Evolutionary conservation across 2,329 filamentous ascomycete genomes (phyloP).

Genomic region (Metarhizium humberi): DNA sequence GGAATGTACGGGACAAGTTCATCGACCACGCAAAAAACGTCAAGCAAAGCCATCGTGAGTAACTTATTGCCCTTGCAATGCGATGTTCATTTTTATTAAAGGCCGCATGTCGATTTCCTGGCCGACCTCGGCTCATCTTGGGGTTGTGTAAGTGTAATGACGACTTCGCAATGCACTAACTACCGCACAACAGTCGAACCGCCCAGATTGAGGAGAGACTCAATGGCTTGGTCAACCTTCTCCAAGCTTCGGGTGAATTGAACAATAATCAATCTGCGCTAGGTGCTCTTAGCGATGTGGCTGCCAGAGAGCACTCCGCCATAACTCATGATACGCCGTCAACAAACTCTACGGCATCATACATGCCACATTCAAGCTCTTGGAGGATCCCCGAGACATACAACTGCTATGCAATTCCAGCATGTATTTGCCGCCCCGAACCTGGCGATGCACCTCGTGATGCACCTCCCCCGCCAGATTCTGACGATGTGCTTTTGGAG

Average conservation of each 20-base stretch:
- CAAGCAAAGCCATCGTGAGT: constrained; percentile 41
- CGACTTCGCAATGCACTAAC: not conserved
- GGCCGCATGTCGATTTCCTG: not conserved
- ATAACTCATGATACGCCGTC: constrained; percentile 16
- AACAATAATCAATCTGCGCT: constrained; percentile 13
- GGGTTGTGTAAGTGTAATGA: not conserved
- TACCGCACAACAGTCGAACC: constrained; percentile 27
- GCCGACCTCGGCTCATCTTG: not conserved
- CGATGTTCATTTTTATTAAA: not conserved
- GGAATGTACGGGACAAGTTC: constrained; percentile 36
- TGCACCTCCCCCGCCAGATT: constrained; percentile 29
- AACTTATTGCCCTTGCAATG: not conserved
- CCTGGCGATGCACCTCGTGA: constrained; percentile 28
- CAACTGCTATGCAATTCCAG: constrained; percentile 34
- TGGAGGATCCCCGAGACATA: constrained; percentile 31
- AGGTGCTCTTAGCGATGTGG: constrained; percentile 18
- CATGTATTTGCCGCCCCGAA: constrained; percentile 37
- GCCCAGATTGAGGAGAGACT: constrained; percentile 40
- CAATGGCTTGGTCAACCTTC: constrained; percentile 37
- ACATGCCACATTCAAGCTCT: constrained; percentile 8
- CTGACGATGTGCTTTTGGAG: constrained; percentile 36
- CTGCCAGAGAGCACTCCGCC: constrained; percentile 15
- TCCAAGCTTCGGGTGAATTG: constrained; percentile 33
- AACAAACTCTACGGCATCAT: constrained; percentile 8
- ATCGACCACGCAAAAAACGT: constrained; percentile 41